Evolutionary conservation across 257 asterid species (phyloP).

Genomic region (Solanum corneliomulleri): DNA sequence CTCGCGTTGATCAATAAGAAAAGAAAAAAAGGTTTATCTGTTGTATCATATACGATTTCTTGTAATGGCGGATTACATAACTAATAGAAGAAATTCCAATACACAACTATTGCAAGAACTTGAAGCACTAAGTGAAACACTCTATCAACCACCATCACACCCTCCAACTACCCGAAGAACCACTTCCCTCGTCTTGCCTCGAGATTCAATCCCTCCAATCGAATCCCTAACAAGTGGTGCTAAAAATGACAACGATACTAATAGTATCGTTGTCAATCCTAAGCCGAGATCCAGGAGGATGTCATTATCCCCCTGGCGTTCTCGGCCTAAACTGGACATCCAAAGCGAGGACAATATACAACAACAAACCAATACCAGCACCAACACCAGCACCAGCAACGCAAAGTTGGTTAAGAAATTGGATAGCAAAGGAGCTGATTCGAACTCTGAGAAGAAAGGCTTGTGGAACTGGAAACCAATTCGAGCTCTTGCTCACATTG

Average conservation of each 20-base stretch:
- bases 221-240: not conserved
- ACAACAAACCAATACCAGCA: not conserved
- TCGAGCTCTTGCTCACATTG: slow-evolving; percentile 60
- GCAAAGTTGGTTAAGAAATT: slow-evolving; percentile 9
- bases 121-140: slow-evolving; percentile 56
- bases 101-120: slow-evolving; percentile 70
- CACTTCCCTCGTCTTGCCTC: slow-evolving; percentile 61
- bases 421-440: slow-evolving; percentile 10
- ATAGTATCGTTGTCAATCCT: slow-evolving; percentile 22
- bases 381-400: not conserved
- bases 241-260: slow-evolving; percentile 8
- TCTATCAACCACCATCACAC: slow-evolving; percentile 38
- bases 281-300: slow-evolving; percentile 57
- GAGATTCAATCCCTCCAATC: slow-evolving; percentile 36
- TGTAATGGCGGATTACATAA: slow-evolving; percentile 1
- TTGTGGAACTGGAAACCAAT: slow-evolving; percentile 92
- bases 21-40: not conserved
- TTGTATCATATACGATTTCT: not conserved
- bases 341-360: not conserved
- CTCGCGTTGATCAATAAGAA: not conserved
- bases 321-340: slow-evolving; percentile 29
- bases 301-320: slow-evolving; percentile 80
- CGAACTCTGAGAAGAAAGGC: slow-evolving; percentile 41
- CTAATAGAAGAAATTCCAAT: slow-evolving; percentile 35
- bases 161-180: slow-evolving; percentile 41